These are phyloP conservation scores for Abelmoschus esculentus DNA, from an alignment of 345 rosid species.

Conservation along the genomic window DNA sequence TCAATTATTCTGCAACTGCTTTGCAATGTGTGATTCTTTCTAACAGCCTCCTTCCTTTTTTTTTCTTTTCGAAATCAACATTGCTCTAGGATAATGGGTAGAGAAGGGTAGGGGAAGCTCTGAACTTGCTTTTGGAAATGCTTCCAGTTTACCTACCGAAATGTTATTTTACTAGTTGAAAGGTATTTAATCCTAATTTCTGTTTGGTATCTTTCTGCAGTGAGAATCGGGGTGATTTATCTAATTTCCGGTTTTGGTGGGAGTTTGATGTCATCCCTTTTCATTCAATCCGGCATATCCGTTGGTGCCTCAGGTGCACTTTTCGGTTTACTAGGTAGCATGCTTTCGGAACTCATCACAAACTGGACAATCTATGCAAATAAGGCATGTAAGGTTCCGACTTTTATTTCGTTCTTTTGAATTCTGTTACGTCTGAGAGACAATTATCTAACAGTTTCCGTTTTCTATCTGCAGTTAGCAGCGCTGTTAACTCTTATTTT, in stretches of 20 bases:
- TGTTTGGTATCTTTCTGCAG: conserved; percentile 24
- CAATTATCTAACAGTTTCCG: conserved; percentile 16
- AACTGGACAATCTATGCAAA: conserved; percentile 93
- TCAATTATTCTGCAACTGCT: too few species aligned
- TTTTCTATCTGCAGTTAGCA: conserved; percentile 53
- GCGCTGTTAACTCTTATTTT: conserved; percentile 72
- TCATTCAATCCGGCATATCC: conserved; percentile 69
- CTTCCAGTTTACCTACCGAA: background rate
- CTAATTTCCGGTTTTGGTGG: conserved; percentile 85
- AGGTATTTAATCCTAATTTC: background rate
- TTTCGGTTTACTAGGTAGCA: conserved; percentile 93
- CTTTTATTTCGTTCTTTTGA: background rate
- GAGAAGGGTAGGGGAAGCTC: conserved; percentile 12
- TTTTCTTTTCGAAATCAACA: too few species aligned
- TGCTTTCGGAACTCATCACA: conserved; percentile 89
- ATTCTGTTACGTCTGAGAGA: conserved; percentile 1
- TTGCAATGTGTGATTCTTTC: too few species aligned
- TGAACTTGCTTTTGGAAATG: background rate
- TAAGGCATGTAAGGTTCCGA: conserved; percentile 34
- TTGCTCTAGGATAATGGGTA: too few species aligned
- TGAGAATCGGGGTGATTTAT: conserved; percentile 72
- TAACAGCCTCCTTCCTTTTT: too few species aligned
- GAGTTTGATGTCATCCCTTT: conserved; percentile 75
- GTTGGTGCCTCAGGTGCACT: conserved; percentile 99
- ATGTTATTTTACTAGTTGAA: background rate